Conservation (phyloP, 2,329 filamentous ascomycete genomes). For the Trichoderma arundinaceum region DNA sequence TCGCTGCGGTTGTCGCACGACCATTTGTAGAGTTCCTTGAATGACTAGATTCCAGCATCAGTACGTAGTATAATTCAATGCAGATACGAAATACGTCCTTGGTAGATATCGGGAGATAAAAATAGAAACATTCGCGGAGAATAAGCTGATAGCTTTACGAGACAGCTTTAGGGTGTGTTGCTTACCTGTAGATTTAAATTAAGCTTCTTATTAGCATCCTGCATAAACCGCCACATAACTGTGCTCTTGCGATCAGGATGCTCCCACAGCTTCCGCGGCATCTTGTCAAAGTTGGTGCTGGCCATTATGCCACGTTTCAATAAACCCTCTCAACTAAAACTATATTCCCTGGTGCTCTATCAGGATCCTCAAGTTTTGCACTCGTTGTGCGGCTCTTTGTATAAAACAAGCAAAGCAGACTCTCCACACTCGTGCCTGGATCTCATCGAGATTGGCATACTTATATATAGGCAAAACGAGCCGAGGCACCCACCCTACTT, state of each 20-base stretch:
- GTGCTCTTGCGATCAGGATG: constrained; percentile 67
- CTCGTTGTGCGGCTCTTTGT: no score
- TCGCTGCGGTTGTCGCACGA: constrained; percentile 65
- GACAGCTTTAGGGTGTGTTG: no score
- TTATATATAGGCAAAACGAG: not conserved
- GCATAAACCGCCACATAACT: constrained; percentile 70
- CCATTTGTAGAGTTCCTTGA: constrained; percentile 72
- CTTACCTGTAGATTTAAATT: constrained; percentile 63
- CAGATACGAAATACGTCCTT: no score
- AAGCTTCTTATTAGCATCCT: constrained; percentile 64
- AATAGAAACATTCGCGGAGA: no score
- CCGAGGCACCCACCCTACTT: not conserved
- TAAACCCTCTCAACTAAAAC: no score
- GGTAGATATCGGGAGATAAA: no score
- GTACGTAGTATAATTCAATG: not conserved
- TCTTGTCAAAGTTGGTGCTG: constrained; percentile 43
- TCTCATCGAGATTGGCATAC: not conserved
- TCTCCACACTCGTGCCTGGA: not conserved
- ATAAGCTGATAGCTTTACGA: no score
- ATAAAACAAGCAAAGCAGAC: not conserved
- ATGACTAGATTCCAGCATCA: constrained; percentile 43
- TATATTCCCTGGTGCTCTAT: no score
- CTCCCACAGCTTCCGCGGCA: constrained; percentile 71
- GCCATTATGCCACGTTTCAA: not conserved
- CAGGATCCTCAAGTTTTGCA: no score